Evolutionary conservation across 768 basidiomycete genomes (phyloP).

Genomic region (Clathrus columnatus): DNA sequence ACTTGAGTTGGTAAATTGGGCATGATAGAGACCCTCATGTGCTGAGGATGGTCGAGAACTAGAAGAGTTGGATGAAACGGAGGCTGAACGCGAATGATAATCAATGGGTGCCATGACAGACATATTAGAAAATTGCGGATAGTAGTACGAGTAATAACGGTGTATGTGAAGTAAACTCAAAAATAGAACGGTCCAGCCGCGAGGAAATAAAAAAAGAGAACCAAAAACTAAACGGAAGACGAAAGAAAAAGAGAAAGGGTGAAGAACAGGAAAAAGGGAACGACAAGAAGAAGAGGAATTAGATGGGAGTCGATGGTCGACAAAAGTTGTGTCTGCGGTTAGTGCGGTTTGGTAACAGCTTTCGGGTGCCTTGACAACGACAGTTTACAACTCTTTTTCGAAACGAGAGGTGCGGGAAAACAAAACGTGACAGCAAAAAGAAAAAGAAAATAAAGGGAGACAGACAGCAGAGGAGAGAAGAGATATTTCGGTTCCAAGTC

Average conservation of each 20-base stretch:
- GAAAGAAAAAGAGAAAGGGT: constrained; percentile 17
- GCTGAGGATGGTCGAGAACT: constrained; percentile 46
- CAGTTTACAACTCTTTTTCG: not conserved
- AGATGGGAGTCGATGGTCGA: constrained; percentile 16
- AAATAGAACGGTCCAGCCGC: constrained; percentile 12
- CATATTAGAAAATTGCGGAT: not conserved
- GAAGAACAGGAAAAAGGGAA: constrained; percentile 20
- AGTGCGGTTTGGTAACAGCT: not conserved
- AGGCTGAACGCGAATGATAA: constrained; percentile 65
- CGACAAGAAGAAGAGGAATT: constrained; percentile 17
- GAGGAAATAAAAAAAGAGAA: constrained; percentile 21
- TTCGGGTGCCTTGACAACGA: not conserved
- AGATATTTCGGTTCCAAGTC: not conserved
- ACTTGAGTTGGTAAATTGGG: constrained; percentile 40
- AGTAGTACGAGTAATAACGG: not conserved
- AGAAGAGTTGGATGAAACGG: constrained; percentile 67
- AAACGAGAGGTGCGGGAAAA: constrained; percentile 9
- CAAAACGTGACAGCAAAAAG: constrained; percentile 15
- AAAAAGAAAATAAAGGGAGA: constrained; percentile 20
- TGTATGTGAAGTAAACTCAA: not conserved
- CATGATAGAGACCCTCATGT: constrained; percentile 65
- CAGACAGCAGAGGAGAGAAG: constrained; percentile 19
- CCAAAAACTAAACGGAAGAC: constrained; percentile 53
- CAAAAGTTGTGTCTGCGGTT: too few relatives aligned
- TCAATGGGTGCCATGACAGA: constrained; percentile 11